Evolutionary conservation across 768 basidiomycete species (phyloP).

Genomic region (Boletus sp.): DNA sequence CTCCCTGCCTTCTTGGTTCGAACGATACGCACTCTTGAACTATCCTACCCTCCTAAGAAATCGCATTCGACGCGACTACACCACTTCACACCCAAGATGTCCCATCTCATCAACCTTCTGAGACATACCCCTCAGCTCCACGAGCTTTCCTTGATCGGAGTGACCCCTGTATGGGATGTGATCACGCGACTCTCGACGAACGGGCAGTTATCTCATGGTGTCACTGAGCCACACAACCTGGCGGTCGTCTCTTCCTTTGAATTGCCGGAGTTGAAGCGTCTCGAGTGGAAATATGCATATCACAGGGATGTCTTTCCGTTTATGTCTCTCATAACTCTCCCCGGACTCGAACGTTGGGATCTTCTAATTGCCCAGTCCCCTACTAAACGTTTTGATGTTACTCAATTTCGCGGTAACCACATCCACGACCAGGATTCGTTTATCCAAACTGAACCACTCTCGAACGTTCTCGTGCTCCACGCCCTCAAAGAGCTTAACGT

Average conservation of each 20-base stretch:
- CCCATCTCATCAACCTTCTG: conserved; percentile 39
- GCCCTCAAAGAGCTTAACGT: conserved; percentile 43
- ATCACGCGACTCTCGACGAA: conserved; percentile 10
- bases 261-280: conserved; percentile 39
- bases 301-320: conserved; percentile 42
- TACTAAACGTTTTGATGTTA: conserved; percentile 27
- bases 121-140: conserved; percentile 39
- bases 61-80: conserved; percentile 17
- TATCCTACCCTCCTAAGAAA: conserved; percentile 38
- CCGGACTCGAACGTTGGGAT: conserved; percentile 44
- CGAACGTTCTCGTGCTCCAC: conserved; percentile 25
- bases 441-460: conserved; percentile 28
- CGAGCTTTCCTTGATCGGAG: conserved; percentile 42
- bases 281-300: conserved; percentile 50
- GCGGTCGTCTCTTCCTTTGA: conserved; percentile 24
- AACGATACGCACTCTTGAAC: conserved; percentile 42
- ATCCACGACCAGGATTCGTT: conserved; percentile 28
- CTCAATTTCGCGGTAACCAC: conserved; percentile 33
- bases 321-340: conserved; percentile 40
- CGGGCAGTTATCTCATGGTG: conserved; percentile 6
- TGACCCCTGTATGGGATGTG: conserved; percentile 41
- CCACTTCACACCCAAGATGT: conserved; percentile 39
- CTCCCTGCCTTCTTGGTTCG: conserved; percentile 38
- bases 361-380: conserved; percentile 40
- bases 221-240: conserved; percentile 5